Conservation (phyloP, 441 rosid species). For the Metrosideros polymorpha region DNA sequence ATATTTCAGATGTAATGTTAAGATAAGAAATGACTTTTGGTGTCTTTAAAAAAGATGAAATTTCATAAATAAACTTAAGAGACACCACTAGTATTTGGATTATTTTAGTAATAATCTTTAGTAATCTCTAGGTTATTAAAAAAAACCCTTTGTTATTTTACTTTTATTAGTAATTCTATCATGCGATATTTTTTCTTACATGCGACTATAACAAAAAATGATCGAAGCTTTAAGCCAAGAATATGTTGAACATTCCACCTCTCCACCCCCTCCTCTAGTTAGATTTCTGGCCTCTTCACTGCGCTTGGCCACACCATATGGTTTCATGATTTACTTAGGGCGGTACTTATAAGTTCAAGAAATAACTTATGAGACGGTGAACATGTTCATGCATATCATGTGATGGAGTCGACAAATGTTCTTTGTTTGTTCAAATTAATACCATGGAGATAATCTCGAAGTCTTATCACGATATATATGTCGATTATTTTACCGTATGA, state of each 20-base stretch:
- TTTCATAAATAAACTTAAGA: not conserved
- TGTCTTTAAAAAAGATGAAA: not conserved
- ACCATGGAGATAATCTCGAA: not conserved
- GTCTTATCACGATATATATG: not conserved
- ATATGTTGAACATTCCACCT: not conserved
- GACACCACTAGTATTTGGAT: too few relatives aligned
- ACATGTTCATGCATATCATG: not conserved
- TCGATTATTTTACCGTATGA: not conserved
- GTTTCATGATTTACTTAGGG: not conserved
- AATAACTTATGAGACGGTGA: not conserved
- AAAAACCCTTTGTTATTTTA: not conserved
- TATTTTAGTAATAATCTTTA: too few relatives aligned
- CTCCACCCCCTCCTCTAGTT: not conserved
- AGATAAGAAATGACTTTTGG: not conserved
- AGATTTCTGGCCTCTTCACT: not conserved
- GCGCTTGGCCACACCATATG: not conserved
- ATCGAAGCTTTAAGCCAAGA: not conserved
- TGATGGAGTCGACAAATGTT: accelerated
- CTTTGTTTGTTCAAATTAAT: not conserved
- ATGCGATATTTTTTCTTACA: not conserved
- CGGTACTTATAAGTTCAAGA: not conserved
- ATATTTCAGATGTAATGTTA: not conserved
- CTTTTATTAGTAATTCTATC: not conserved
- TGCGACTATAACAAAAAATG: not conserved
- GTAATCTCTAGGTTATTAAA: not conserved